A percentile compares a stretch with the other conserved stretches of the same genome.
Conservation (phyloP, 768 basidiomycete genomes). For the Termitomyces sp. region DNA sequence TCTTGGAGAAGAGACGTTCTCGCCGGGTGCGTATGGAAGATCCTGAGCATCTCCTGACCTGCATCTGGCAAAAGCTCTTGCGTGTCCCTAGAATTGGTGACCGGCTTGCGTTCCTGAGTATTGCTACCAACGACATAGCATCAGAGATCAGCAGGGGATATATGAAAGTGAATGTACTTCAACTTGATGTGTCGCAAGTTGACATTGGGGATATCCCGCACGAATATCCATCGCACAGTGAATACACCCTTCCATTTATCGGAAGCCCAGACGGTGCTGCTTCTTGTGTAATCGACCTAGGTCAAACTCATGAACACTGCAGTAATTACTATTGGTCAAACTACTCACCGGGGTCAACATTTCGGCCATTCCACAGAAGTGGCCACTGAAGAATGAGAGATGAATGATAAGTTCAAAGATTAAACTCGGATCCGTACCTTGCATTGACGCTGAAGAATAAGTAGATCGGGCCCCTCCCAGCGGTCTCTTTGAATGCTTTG, state of each 20-base stretch:
- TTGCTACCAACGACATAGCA: conserved; percentile 48
- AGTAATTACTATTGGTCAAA: not conserved
- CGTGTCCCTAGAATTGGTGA: conserved; percentile 96
- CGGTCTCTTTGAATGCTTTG: conserved; percentile 95
- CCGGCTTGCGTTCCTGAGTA: conserved; percentile 96
- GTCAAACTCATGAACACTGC: not conserved
- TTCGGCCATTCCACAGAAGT: conserved; percentile 98
- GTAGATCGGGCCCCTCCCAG: conserved; percentile 90
- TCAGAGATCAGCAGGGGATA: conserved; percentile 12
- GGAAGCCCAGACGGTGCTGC: conserved; percentile 97
- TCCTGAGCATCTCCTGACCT: conserved; percentile 93
- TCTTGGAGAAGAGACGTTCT: conserved; percentile 92
- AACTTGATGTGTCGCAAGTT: conserved; percentile 86
- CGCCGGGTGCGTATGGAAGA: conserved; percentile 90
- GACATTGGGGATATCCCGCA: conserved; percentile 91
- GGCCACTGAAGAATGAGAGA: conserved; percentile 50
- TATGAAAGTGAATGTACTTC: conserved; percentile 42
- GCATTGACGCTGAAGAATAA: conserved; percentile 98
- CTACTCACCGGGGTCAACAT: conserved; percentile 85
- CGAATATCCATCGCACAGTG: conserved; percentile 97
- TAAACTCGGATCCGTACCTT: conserved; percentile 37
- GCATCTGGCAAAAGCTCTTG: conserved; percentile 96
- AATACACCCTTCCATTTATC: conserved; percentile 99
- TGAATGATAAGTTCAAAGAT: not conserved
- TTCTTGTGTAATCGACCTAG: conserved; percentile 87